Conservation (phyloP, 2,329 filamentous ascomycete species). For the Fusarium pininemorale region DNA sequence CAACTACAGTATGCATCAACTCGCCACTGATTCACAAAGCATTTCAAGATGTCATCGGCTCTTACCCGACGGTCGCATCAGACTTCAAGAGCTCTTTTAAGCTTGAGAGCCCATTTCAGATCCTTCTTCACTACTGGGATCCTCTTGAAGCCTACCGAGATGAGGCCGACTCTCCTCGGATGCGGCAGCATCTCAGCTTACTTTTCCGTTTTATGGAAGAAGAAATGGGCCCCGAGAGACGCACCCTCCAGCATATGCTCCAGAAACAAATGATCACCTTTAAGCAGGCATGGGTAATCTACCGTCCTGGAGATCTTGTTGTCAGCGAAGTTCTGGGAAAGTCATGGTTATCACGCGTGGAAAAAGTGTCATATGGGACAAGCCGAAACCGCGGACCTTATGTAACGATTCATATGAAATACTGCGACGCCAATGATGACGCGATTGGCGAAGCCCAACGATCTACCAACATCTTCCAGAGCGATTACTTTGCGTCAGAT, state of each 20-base stretch:
- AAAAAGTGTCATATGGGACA: neutral
- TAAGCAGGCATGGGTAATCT: neutral
- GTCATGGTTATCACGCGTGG: neutral
- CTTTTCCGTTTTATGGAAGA: neutral
- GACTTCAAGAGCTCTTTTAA: neutral
- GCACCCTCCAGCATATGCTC: neutral
- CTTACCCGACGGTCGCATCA: neutral
- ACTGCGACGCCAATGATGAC: neutral
- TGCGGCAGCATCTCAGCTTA: neutral
- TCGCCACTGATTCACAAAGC: neutral
- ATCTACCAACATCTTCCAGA: neutral
- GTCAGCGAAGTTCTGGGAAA: neutral
- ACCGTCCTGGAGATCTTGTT: neutral
- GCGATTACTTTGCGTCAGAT: neutral
- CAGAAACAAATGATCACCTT: neutral
- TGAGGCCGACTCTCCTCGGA: neutral
- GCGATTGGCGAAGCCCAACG: neutral
- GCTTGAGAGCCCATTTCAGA: neutral
- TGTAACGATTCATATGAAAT: neutral
- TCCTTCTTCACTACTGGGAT: neutral
- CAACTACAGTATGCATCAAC: neutral
- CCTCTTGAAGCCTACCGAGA: neutral
- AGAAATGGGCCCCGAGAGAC: neutral
- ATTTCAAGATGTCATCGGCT: neutral
- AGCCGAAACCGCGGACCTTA: neutral